Evolutionary conservation across 139 green algal species (phyloP), one percentile per base, ranked within the genome.

Genomic region (Asterochloris erici): DNA sequence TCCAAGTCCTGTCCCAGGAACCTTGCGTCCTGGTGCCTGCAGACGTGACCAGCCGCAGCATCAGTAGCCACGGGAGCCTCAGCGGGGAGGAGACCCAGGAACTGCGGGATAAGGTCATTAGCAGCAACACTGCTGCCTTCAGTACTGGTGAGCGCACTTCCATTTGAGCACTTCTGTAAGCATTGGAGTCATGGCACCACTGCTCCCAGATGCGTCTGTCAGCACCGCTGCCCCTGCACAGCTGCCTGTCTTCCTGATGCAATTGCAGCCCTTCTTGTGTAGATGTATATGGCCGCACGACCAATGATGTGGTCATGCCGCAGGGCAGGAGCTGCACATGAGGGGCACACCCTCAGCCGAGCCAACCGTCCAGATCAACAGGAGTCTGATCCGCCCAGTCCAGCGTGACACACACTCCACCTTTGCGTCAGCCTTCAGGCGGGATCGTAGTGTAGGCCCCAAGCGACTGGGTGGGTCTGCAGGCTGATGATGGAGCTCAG

Each of bases 1-100:
- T 6, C 38, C 38, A 54, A 54, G 38, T 54, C 38, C 6, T 54
- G 38, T 54, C 6, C 38, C 38, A 54, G 38, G 38, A 54, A 54
- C 38, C 38, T 54, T 54, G 38, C 26, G 73, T n/a, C 28, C 14
- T 29, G 27, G 19, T 16, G 24, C 54, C 54, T 78, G 80, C 80
- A 64, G 75, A 68, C 13, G 47, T 86, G 16, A 88, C 81, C 28
- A 69, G 71, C 23, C 68, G 81, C 38, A 86, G 81, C 13, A 70
- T 69, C 17, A 82, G 81, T 77, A 84, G 75, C 68, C 77, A 79
- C 63, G 84, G 84, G 69, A 70, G 81, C 17, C 69, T 79, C 23
- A 83, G 85, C 62, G 84, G 85, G 62, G 84, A 84, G 26, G 85
- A 83, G 12, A 83, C 85, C 16, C 76, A 80, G 76, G 68, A 61